phyloP scores from a whole-genome alignment of 257 asterid species.

The Solanum virginianum region DNA sequence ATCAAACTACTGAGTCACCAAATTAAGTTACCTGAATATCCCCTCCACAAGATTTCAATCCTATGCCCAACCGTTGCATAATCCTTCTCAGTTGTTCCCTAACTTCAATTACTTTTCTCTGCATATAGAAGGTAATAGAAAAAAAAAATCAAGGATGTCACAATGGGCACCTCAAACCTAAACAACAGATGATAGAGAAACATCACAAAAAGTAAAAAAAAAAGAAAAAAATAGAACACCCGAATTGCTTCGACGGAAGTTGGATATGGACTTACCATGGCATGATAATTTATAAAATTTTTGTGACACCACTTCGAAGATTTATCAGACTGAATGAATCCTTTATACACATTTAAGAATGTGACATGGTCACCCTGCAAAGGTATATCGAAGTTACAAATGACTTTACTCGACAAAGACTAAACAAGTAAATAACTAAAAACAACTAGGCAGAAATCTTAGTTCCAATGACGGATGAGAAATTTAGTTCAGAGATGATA shows the following conservation, averaged over 20 bases:
- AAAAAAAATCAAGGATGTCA: not conserved
- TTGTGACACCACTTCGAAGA: slow-evolving; percentile 94
- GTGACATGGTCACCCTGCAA: slow-evolving; percentile 94
- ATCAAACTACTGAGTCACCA: not conserved
- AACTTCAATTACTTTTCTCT: slow-evolving; percentile 77
- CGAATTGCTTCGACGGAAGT: not conserved
- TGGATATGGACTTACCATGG: slow-evolving; percentile 51
- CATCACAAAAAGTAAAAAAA: not conserved
- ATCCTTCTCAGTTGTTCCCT: slow-evolving; percentile 73
- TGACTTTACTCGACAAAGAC: not conserved
- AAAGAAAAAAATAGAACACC: not conserved
- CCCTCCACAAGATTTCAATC: slow-evolving; percentile 73
- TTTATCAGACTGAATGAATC: slow-evolving; percentile 68
- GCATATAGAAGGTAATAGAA: slow-evolving; percentile 7
- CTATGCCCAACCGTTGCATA: slow-evolving; percentile 65
- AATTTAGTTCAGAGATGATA: not conserved
- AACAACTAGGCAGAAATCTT: not conserved
- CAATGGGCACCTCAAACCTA: not conserved
- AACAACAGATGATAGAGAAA: not conserved
- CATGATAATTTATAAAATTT: slow-evolving; percentile 83
- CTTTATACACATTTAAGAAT: slow-evolving; percentile 83
- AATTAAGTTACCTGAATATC: slow-evolving; percentile 45
- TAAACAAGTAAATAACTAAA: not conserved
- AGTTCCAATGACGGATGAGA: not conserved
- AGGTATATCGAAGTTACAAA: not conserved